A percentile compares a stretch with the other conserved stretches of the same genome.
These are phyloP conservation scores for Nitzschia inconspicua DNA, from an alignment of 108 stramenopile genomes.

Conservation along the genomic window DNA sequence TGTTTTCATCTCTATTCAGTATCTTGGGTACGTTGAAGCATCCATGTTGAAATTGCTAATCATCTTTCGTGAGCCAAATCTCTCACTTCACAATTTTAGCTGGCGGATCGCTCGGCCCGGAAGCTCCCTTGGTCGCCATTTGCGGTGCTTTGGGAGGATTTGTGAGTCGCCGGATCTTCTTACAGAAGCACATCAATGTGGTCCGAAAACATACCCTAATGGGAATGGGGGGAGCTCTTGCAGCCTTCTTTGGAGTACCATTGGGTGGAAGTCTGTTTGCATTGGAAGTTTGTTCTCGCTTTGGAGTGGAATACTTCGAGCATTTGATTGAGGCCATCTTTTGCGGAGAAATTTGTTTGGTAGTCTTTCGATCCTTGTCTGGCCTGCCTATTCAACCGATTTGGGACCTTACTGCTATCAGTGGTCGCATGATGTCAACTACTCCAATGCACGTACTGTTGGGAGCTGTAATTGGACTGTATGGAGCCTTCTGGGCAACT, in stretches of 20 bases:
- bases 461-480: slow-evolving; percentile 48
- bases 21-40: slow-evolving; percentile 36
- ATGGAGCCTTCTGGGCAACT: slow-evolving; percentile 50
- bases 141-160: slow-evolving; percentile 61
- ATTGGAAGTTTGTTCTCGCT: slow-evolving; percentile 54
- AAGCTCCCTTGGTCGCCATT: slow-evolving; percentile 37
- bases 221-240: slow-evolving; percentile 65
- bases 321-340: slow-evolving; percentile 59
- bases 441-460: slow-evolving; percentile 27
- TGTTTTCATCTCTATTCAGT: slow-evolving; percentile 49
- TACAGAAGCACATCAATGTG: slow-evolving; percentile 37
- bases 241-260: slow-evolving; percentile 65
- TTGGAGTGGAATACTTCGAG: slow-evolving; percentile 72
- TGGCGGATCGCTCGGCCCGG: slow-evolving; percentile 25
- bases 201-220: slow-evolving; percentile 67
- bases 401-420: slow-evolving; percentile 32
- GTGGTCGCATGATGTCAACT: slow-evolving; percentile 10
- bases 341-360: slow-evolving; percentile 50
- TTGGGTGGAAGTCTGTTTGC: slow-evolving; percentile 61
- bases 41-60: neutral
- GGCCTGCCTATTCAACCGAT: slow-evolving; percentile 48
- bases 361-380: slow-evolving; percentile 47
- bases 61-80: neutral
- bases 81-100: slow-evolving; percentile 1
- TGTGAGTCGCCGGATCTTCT: slow-evolving; percentile 46